Evolutionary conservation across 495 filamentous ascomycete species (phyloP).

Genomic region (Lepraria neglecta): DNA sequence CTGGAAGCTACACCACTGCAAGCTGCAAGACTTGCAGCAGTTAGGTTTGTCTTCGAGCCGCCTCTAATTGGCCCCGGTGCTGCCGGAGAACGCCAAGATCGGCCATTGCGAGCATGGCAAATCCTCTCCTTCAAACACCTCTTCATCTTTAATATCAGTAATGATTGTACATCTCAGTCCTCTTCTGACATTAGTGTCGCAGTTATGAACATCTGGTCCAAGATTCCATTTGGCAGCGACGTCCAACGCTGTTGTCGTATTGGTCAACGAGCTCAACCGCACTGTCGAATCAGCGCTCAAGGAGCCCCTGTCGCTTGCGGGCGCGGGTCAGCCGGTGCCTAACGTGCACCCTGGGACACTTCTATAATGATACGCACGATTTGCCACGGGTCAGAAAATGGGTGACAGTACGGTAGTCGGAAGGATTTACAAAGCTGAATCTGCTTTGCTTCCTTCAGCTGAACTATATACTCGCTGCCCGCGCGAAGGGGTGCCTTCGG

Average conservation of each 20-base stretch:
- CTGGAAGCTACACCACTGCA: conserved; percentile 14
- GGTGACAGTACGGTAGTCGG: not conserved
- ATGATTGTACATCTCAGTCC: conserved; percentile 1
- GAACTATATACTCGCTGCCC: conserved; percentile 9
- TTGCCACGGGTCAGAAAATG: not conserved
- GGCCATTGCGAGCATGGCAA: conserved; percentile 8
- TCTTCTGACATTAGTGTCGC: not conserved
- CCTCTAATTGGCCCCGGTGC: conserved; percentile 15
- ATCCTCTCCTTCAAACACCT: conserved; percentile 1
- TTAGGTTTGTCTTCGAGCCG: conserved; percentile 10
- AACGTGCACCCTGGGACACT: not conserved
- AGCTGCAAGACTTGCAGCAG: conserved; percentile 12
- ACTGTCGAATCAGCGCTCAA: conserved; percentile 8
- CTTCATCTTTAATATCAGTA: not conserved
- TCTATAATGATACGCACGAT: not conserved
- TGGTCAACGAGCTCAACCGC: conserved; percentile 1
- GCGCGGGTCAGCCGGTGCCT: conserved; percentile 13
- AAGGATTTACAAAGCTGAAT: conserved; percentile 2
- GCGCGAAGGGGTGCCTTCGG: not conserved
- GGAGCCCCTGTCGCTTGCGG: conserved; percentile 7
- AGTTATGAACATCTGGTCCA: not conserved
- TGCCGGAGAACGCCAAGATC: conserved; percentile 5
- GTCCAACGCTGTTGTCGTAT: conserved; percentile 6
- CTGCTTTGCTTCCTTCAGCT: conserved; percentile 1
- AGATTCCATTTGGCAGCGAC: not conserved